phyloP scores from a whole-genome alignment of 2,329 filamentous ascomycete species.

The Xylariaceae sp. region DNA sequence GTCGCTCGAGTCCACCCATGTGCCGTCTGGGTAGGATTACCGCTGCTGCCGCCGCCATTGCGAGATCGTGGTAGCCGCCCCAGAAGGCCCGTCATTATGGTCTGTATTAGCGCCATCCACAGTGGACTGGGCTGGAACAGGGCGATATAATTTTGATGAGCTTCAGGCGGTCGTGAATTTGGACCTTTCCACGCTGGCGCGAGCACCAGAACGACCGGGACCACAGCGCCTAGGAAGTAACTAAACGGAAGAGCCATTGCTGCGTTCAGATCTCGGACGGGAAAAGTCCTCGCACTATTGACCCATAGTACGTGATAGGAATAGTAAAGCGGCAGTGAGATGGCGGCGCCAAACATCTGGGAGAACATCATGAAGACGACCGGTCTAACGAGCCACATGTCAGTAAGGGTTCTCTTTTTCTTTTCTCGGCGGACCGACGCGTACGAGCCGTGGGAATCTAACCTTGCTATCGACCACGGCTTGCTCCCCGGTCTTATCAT shows the following conservation, averaged over 20 bases:
- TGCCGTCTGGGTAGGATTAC: constrained; percentile 7
- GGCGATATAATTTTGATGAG: constrained; percentile 24
- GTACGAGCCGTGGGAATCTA: not conserved
- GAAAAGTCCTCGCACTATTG: constrained; percentile 9
- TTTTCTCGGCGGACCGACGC: not conserved
- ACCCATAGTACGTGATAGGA: constrained; percentile 23
- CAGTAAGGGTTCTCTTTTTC: not conserved
- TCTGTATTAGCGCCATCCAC: constrained; percentile 20
- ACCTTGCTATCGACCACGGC: constrained; percentile 21
- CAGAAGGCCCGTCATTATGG: constrained; percentile 5
- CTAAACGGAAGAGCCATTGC: constrained; percentile 22
- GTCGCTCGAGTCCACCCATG: constrained; percentile 19
- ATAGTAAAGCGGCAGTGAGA: constrained; percentile 27
- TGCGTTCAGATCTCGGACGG: constrained; percentile 16
- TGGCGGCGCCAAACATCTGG: constrained; percentile 25
- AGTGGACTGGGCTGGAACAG: constrained; percentile 25
- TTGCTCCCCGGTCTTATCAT: constrained; percentile 20
- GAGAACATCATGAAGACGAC: constrained; percentile 23
- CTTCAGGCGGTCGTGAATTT: constrained; percentile 13
- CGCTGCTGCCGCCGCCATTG: not conserved
- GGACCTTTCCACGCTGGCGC: constrained; percentile 25
- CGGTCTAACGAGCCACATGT: constrained; percentile 19
- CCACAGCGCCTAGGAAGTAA: constrained; percentile 25
- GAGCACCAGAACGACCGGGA: constrained; percentile 20
- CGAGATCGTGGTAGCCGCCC: not conserved